Conservation (phyloP, 345 rosid genomes). For the Eucalyptus polyanthemos region DNA sequence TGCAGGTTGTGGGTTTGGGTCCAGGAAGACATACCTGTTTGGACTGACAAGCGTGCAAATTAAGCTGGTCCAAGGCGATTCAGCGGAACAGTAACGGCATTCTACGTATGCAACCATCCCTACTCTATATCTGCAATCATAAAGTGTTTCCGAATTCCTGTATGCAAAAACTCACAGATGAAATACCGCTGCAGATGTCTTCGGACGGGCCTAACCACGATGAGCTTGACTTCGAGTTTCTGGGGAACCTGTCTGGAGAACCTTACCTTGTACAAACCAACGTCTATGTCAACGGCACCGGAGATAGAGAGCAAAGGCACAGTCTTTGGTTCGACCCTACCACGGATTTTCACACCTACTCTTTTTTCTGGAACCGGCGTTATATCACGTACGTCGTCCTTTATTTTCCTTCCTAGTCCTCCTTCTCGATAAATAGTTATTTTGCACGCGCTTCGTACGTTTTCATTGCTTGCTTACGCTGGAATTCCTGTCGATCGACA, state of each 20-base stretch:
- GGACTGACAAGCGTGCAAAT: neutral
- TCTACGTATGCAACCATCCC: neutral
- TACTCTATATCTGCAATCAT: neutral
- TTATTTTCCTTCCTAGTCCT: neutral
- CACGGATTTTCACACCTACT: neutral
- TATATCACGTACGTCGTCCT: neutral
- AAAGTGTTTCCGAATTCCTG: neutral
- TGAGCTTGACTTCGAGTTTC: slow-evolving; percentile 12
- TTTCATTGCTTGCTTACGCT: neutral
- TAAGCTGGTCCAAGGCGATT: slow-evolving; percentile 4
- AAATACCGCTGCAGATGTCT: neutral
- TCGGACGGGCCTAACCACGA: slow-evolving; percentile 7
- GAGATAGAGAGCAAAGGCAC: slow-evolving; percentile 9
- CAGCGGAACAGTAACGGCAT: slow-evolving; percentile 6
- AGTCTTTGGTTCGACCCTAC: slow-evolving; percentile 4
- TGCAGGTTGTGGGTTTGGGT: slow-evolving; percentile 6
- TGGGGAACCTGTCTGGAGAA: slow-evolving; percentile 1
- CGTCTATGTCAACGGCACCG: neutral
- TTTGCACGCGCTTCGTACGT: neutral
- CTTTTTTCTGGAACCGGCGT: slow-evolving; percentile 5
- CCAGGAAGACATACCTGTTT: slow-evolving; percentile 4
- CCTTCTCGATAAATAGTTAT: neutral
- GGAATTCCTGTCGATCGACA: neutral
- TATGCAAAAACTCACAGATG: neutral
- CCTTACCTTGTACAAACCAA: slow-evolving; percentile 13